Evolutionary conservation across 1,284 basidiomycete species (phyloP).

Genomic region (Heterobasidion parviporum): DNA sequence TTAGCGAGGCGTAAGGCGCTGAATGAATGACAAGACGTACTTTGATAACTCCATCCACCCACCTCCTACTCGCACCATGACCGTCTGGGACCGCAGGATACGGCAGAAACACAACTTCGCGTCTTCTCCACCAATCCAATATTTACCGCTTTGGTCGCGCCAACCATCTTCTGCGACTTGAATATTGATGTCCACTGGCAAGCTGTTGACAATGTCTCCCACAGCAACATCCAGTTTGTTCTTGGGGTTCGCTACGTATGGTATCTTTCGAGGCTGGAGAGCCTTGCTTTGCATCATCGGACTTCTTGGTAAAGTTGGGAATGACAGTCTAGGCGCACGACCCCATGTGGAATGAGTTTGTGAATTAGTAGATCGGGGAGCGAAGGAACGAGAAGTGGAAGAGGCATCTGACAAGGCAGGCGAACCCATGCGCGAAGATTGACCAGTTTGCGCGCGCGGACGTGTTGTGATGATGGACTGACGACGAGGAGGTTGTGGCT

Average conservation of each 20-base stretch:
- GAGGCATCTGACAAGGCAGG: constrained; percentile 25
- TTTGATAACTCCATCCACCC: constrained; percentile 90
- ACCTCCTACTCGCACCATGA: constrained; percentile 92
- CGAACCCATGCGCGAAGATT: constrained; percentile 36
- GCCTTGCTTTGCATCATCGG: constrained; percentile 33
- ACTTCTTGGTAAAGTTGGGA: constrained; percentile 31
- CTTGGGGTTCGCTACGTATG: constrained; percentile 79
- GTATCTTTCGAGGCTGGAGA: constrained; percentile 37
- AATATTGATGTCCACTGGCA: constrained; percentile 81
- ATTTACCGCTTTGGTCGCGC: constrained; percentile 89
- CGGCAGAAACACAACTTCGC: constrained; percentile 87
- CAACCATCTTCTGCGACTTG: constrained; percentile 77
- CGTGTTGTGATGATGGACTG: constrained; percentile 15
- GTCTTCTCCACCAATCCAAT: constrained; percentile 89
- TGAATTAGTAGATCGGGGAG: constrained; percentile 25
- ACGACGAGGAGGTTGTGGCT: constrained; percentile 6
- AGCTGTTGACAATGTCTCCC: constrained; percentile 81
- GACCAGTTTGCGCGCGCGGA: constrained; percentile 31
- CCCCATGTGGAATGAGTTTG: constrained; percentile 50
- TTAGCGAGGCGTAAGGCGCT: constrained; percentile 8
- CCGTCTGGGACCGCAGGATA: constrained; percentile 84
- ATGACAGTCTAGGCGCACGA: constrained; percentile 55
- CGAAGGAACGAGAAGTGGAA: constrained; percentile 8
- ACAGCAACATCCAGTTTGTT: constrained; percentile 90
- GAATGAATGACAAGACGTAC: constrained; percentile 34